Evolutionary conservation across 345 rosid genomes (phyloP).

Genomic region (Eucalyptus urophylla): DNA sequence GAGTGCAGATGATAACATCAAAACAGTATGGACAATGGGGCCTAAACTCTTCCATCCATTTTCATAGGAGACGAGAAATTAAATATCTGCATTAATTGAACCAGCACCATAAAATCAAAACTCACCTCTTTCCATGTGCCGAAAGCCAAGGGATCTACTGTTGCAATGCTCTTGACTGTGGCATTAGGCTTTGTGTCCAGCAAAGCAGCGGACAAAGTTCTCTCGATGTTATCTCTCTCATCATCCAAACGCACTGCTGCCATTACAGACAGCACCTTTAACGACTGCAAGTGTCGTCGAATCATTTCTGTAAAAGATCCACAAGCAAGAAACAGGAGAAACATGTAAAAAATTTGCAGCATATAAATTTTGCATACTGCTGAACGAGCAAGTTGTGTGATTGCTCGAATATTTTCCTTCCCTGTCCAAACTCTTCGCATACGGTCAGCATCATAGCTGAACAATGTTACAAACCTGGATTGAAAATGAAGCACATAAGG

Average conservation of each 20-base stretch:
- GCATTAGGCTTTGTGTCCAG: conserved; percentile 26
- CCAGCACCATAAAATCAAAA: not conserved
- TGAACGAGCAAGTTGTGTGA: conserved; percentile 80
- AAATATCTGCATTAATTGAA: not conserved
- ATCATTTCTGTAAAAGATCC: conserved; percentile 21
- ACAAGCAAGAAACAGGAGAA: conserved; percentile 5
- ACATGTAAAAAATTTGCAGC: not conserved
- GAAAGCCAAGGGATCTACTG: conserved; percentile 70
- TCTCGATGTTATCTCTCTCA: conserved; percentile 61
- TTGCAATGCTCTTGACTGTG: conserved; percentile 44
- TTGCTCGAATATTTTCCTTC: conserved; percentile 90
- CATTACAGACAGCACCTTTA: conserved; percentile 83
- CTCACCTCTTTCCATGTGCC: conserved; percentile 90
- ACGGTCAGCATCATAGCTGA: conserved; percentile 77
- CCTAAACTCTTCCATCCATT: not conserved
- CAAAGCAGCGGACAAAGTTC: conserved; percentile 42
- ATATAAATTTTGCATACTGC: conserved; percentile 34
- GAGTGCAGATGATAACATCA: not conserved
- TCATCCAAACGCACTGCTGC: conserved; percentile 68
- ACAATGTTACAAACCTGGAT: conserved; percentile 70
- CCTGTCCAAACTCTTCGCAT: conserved; percentile 99
- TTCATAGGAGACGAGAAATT: not conserved
- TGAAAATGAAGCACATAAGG: not conserved
- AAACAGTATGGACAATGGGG: not conserved
- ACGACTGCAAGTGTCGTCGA: conserved; percentile 22